Conservation (phyloP, 345 rosid genomes). For the Eucalyptus victrix region DNA sequence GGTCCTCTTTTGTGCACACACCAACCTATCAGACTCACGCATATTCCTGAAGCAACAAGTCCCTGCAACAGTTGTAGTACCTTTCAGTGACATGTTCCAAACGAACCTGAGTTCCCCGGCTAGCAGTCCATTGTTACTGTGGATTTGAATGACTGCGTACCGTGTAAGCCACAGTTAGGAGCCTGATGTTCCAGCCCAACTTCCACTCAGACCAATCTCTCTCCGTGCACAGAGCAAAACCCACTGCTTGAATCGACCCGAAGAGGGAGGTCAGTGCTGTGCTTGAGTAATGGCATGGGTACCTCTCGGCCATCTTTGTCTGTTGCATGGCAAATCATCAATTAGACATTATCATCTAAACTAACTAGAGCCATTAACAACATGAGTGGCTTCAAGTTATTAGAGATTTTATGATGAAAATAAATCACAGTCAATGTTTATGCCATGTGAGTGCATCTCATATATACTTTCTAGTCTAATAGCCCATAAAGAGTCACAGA, state of each 20-base stretch:
- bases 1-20: conserved; percentile 10
- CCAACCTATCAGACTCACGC: background rate
- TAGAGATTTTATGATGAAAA: background rate
- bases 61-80: background rate
- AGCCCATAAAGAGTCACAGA: background rate
- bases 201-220: conserved; percentile 45
- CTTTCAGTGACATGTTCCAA: background rate
- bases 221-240: conserved; percentile 21
- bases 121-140: background rate
- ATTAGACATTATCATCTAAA: background rate
- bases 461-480: background rate
- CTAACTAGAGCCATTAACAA: background rate
- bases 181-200: conserved; percentile 42
- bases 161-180: conserved; percentile 21
- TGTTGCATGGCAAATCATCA: background rate
- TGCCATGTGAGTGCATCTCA: background rate
- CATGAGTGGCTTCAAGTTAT: background rate
- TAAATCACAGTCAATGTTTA: background rate
- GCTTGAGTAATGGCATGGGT: conserved; percentile 30
- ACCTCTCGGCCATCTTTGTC: conserved; percentile 31
- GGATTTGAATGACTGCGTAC: background rate
- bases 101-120: background rate
- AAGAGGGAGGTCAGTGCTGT: conserved; percentile 32
- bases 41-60: background rate
- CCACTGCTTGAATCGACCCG: conserved; percentile 26